Evolutionary conservation across 2,329 filamentous ascomycete genomes (phyloP).

Genomic region (Colletotrichum nymphaeae): DNA sequence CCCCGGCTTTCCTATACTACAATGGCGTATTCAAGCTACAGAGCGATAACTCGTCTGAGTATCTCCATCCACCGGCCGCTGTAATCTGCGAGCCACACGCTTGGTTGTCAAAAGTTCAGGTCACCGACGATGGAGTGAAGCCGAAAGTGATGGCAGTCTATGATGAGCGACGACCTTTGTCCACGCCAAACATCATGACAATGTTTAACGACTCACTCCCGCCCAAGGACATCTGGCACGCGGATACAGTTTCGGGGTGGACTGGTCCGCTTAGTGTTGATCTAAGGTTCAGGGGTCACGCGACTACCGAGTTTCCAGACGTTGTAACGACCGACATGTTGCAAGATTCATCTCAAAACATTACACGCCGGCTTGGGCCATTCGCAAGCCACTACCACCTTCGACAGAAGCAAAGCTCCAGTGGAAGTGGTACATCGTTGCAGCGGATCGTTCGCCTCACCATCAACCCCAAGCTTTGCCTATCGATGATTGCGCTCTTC

Average conservation of each 20-base stretch:
- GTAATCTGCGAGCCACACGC: constrained; percentile 15
- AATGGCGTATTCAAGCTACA: neutral
- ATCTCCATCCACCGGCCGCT: neutral
- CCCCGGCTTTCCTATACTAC: constrained; percentile 6
- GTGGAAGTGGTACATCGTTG: neutral
- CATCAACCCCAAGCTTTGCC: constrained; percentile 10
- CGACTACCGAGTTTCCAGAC: neutral
- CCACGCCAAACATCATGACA: neutral
- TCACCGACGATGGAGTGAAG: constrained; percentile 11
- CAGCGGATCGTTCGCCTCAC: neutral
- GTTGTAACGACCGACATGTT: neutral
- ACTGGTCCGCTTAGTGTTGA: constrained; percentile 2
- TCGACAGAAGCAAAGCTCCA: neutral
- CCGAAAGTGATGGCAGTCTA: neutral
- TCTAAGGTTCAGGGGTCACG: neutral
- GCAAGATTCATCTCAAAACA: constrained; percentile 2
- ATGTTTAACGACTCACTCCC: constrained; percentile 4
- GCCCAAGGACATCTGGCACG: neutral
- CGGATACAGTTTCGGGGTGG: neutral
- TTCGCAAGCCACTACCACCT: constrained; percentile 6
- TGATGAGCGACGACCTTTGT: neutral
- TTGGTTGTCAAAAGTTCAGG: constrained; percentile 17
- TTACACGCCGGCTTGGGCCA: neutral
- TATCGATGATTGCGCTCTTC: constrained; percentile 10
- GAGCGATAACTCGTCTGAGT: neutral